phyloP scores from a whole-genome alignment of 768 basidiomycete genomes.

The Lepiota subincarnata region DNA sequence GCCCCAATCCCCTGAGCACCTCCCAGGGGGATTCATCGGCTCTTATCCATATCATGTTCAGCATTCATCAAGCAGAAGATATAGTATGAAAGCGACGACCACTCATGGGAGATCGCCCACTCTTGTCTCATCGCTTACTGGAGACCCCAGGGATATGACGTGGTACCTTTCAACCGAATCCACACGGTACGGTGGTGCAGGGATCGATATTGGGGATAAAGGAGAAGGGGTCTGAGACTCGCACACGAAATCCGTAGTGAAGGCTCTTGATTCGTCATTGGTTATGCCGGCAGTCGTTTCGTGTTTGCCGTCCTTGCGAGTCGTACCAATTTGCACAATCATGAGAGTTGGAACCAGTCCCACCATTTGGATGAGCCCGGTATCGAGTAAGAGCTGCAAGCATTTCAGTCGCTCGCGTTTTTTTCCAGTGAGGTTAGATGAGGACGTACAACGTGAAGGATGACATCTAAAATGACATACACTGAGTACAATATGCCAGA shows the following conservation, averaged over 20 bases:
- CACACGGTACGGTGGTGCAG: conserved; percentile 4
- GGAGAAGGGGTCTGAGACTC: neutral
- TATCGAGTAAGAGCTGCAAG: conserved; percentile 17
- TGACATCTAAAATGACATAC: conserved; percentile 10
- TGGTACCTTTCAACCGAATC: conserved; percentile 6
- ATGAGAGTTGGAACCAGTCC: conserved; percentile 11
- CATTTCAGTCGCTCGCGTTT: neutral
- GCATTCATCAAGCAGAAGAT: too few species aligned
- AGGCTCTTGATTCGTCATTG: neutral
- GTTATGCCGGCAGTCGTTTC: neutral
- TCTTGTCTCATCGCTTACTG: conserved; percentile 1
- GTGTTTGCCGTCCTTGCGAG: conserved; percentile 1
- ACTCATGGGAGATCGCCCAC: neutral
- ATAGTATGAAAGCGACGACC: neutral
- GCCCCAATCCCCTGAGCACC: too few species aligned
- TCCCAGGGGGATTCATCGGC: too few species aligned
- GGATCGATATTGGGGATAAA: conserved; percentile 1
- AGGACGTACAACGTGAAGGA: conserved; percentile 5
- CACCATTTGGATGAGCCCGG: conserved; percentile 28
- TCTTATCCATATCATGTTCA: too few species aligned
- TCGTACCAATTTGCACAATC: conserved; percentile 7
- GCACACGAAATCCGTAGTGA: too few species aligned
- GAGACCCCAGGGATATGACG: neutral
- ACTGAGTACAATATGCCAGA: conserved; percentile 35
- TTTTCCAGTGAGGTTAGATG: neutral